Evolutionary conservation across 2,329 filamentous ascomycete genomes (phyloP).

Genomic region (Aspergillus sojae): DNA sequence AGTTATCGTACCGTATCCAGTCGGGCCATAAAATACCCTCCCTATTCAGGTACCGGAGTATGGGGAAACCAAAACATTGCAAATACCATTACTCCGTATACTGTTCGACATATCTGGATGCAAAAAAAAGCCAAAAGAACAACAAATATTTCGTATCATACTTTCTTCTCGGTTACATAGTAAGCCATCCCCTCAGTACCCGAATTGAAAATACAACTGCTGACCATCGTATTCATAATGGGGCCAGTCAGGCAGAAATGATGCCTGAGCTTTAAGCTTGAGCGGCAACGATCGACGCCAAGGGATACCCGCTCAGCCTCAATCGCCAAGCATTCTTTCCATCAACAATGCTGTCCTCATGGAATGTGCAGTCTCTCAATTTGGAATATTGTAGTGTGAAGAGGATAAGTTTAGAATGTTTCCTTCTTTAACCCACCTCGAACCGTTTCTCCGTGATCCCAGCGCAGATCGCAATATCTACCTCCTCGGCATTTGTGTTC

Average conservation of each 20-base stretch:
- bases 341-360: background rate
- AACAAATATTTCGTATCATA: background rate
- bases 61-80: background rate
- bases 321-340: background rate
- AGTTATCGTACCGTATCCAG: background rate
- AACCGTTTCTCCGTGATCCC: background rate
- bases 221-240: background rate
- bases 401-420: background rate
- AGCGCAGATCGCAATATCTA: background rate
- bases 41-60: background rate
- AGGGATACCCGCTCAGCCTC: background rate
- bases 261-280: conserved; percentile 1
- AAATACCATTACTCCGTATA: background rate
- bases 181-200: background rate
- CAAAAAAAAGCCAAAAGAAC: background rate
- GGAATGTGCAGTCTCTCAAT: background rate
- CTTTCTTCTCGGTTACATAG: background rate
- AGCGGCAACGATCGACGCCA: background rate
- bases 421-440: background rate
- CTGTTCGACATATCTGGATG: background rate
- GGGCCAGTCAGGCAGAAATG: background rate
- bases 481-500: background rate
- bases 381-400: background rate
- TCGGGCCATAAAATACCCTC: background rate
- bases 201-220: background rate